Evolutionary conservation across 345 rosid genomes (phyloP), one percentile per base, ranked within the genome.

Genomic region (Murraya paniculata): DNA sequence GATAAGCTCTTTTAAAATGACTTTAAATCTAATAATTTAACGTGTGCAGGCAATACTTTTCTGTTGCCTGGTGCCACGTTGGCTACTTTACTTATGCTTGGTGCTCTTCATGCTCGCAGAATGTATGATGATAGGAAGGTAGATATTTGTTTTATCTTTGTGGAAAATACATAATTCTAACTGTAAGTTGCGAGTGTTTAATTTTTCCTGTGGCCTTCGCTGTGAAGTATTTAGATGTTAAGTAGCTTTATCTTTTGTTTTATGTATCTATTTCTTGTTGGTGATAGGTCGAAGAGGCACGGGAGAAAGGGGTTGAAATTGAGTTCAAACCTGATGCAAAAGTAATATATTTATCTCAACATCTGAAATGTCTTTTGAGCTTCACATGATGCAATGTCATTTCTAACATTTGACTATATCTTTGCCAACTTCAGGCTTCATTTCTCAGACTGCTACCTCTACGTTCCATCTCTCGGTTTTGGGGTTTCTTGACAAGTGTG

Each of bases 11-110:
- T 19, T 53, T 31, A 53, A 31, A 22, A 19, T 36, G 71, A 59
- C 30, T 58, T 45, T 7, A 19, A 35, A 48, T 27, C 7, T 22
- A 25, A 22, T 25, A 22, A 31, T 28, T 22, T 1, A 18, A 28
- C 3, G 2, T 56, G 39, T 82, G 76, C 82, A 93, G 99, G 97
- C 70, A 92, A 87, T 77, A 75, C 77, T 64, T 90, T 89, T 83
- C 82, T 94, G 79, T 66, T 96, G 74, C 97, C 99, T 5, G 97
- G 97, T 68, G 99, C 99, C 48, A 96, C 98, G 21, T 86, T 86
- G 35, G 98, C 99, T 55, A 92, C 97, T 71, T 78, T 96, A 5
- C 93, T 96, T 78, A 96, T 96, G 99, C 97, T 96, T 64, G 98
- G 97, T 53, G 97, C 88, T 53, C 99, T 96, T 76, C 99, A 96